phyloP scores from a whole-genome alignment of 192 early-diverging fungal genomes.

The Backusella westeae region DNA sequence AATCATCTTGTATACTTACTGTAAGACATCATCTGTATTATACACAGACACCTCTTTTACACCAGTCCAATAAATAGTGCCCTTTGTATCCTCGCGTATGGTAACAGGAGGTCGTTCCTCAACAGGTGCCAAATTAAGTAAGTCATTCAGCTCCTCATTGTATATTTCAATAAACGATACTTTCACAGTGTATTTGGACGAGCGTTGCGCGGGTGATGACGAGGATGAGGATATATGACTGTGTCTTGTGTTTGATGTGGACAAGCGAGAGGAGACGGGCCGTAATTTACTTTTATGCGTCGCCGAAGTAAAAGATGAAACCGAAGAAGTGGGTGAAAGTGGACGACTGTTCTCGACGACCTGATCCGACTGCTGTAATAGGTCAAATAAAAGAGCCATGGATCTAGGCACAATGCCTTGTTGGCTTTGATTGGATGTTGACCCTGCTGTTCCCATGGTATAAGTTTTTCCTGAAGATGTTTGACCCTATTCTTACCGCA shows the following conservation, averaged over 20 bases:
- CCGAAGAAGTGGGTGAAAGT: slow-evolving; percentile 88
- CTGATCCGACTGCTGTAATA: slow-evolving; percentile 66
- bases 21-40: slow-evolving; percentile 60
- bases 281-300: slow-evolving; percentile 52
- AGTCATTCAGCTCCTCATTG: slow-evolving; percentile 93
- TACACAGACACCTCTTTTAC: slow-evolving; percentile 75
- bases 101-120: slow-evolving; percentile 61
- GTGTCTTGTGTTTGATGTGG: neutral
- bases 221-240: slow-evolving; percentile 25
- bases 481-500: slow-evolving; percentile 49
- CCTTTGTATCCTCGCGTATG: slow-evolving; percentile 79
- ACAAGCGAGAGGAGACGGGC: slow-evolving; percentile 2
- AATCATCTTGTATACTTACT: neutral
- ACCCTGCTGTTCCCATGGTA: slow-evolving; percentile 85
- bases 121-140: slow-evolving; percentile 62
- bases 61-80: slow-evolving; percentile 80
- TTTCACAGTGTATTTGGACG: slow-evolving; percentile 37
- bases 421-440: slow-evolving; percentile 23
- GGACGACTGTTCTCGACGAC: slow-evolving; percentile 87
- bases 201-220: neutral
- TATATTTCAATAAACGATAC: slow-evolving; percentile 95
- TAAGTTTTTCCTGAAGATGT: slow-evolving; percentile 95
- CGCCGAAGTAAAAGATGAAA: slow-evolving; percentile 54
- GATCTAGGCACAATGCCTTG: slow-evolving; percentile 68
- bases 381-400: slow-evolving; percentile 56